A percentile compares a stretch with the other conserved stretches of the same genome.
Evolutionary conservation across 2,329 filamentous ascomycete species (phyloP).

Genomic region (Curvularia lunata): DNA sequence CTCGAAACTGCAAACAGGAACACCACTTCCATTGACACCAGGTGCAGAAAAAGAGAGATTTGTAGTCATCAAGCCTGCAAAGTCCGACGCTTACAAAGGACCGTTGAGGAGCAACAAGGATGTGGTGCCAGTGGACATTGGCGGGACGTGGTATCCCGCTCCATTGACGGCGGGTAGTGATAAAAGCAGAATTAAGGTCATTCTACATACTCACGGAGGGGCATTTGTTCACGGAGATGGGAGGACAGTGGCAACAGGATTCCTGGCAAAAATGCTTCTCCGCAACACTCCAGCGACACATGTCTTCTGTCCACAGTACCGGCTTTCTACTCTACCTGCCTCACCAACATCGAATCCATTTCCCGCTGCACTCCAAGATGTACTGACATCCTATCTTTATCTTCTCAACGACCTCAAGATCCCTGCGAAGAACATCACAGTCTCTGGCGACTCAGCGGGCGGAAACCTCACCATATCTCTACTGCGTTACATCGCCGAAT

Average conservation of each 20-base stretch:
- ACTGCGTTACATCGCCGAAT: slow-evolving; percentile 55
- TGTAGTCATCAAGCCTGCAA: slow-evolving; percentile 38
- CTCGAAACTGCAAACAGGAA: slow-evolving; percentile 33
- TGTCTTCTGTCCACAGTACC: slow-evolving; percentile 57
- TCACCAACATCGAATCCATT: slow-evolving; percentile 52
- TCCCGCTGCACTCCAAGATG: slow-evolving; percentile 60
- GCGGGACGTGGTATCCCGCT: slow-evolving; percentile 53
- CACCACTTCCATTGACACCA: slow-evolving; percentile 45
- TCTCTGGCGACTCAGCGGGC: slow-evolving; percentile 60
- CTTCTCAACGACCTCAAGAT: slow-evolving; percentile 52
- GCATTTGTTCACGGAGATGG: slow-evolving; percentile 53
- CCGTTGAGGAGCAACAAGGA: slow-evolving; percentile 39
- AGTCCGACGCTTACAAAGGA: slow-evolving; percentile 36
- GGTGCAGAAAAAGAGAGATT: slow-evolving; percentile 51
- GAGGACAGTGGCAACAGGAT: slow-evolving; percentile 44
- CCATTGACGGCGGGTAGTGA: slow-evolving; percentile 24
- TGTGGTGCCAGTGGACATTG: slow-evolving; percentile 48
- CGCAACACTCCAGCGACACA: slow-evolving; percentile 48
- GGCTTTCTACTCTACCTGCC: slow-evolving; percentile 52
- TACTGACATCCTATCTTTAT: slow-evolving; percentile 55
- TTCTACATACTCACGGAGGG: slow-evolving; percentile 59
- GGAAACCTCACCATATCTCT: slow-evolving; percentile 55
- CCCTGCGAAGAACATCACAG: slow-evolving; percentile 49
- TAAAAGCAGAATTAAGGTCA: slow-evolving; percentile 37
- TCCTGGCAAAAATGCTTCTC: slow-evolving; percentile 41